Base-by-base conservation (phyloP, 495 filamentous ascomycete species). In the Neurospora cerealis region DNA sequence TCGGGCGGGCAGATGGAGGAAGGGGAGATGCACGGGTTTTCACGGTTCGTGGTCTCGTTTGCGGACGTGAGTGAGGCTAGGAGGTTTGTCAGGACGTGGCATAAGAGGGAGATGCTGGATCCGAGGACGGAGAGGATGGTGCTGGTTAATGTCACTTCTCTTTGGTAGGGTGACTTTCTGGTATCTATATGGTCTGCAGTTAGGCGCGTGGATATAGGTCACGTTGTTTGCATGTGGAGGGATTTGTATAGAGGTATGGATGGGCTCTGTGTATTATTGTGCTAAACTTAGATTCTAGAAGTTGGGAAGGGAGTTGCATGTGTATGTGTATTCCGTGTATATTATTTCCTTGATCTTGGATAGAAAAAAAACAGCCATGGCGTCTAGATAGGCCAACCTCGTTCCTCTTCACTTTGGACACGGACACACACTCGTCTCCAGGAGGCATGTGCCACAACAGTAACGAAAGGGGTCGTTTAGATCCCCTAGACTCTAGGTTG, bases 61-160 rank as follows among this genome's bases (percentile, higher is more conserved):
- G 73, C 69, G 48, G 83, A 86, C 32, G 74, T 77, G 10, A 77
- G 78, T 19, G 88, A 89, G 77, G 87, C 87, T 28, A 82, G 85
- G 54, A 81, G 89, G 74, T 91, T 91, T 76, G 85, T 88, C 5
- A 81, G 87, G 75, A 76, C 75, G 69, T 90, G 88, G 88, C 88
- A 91, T 80, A 77, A 83, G 38, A 80, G 86, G 66, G 80, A 84
- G 54, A 77, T 88, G 46, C 70, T 69, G 70, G 79, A 78, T 36
- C 72, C 44, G 15, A 73, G 73, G 73, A 78, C 73, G 3, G 73
- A 75, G 37, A 71, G 77, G 71, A 38, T 41, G 11, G 44, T 74
- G 46, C 75, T 81, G 46, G 79, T 88, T 8, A 81, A 87, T 76
- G 79, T 81, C 39, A 82, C 85, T 36, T 77, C 86, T 48, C 75